A percentile compares a stretch with the other conserved stretches of the same genome.
Evolutionary conservation across 2,329 filamentous ascomycete species (phyloP).

Genomic region (Geosmithia putterillii): DNA sequence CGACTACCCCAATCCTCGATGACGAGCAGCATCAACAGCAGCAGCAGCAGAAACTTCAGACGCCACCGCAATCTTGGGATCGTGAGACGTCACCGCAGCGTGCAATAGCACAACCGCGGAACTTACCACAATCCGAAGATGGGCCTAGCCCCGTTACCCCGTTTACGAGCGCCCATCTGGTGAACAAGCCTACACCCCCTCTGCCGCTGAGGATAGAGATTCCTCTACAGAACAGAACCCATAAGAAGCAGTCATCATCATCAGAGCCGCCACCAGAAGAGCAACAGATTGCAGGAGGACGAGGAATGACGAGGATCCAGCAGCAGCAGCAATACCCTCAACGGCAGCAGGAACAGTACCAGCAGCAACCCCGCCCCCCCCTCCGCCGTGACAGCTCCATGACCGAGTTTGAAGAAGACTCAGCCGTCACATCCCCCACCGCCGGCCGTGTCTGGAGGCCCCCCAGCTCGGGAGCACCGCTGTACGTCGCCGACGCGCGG

Average conservation of each 20-base stretch:
- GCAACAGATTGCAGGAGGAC: background rate
- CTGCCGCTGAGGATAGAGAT: constrained; percentile 16
- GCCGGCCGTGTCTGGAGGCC: constrained; percentile 37
- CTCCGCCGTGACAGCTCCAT: constrained; percentile 34
- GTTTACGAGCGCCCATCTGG: too few species aligned
- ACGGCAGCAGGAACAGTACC: background rate
- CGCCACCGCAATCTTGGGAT: too few species aligned
- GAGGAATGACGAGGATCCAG: too few species aligned
- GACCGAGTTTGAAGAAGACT: constrained; percentile 40
- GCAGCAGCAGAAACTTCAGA: too few species aligned
- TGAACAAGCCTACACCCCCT: constrained; percentile 3
- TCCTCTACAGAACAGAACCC: constrained; percentile 7
- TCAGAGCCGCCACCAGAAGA: background rate
- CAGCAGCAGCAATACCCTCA: too few species aligned
- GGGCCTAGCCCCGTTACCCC: too few species aligned
- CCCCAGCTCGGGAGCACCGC: constrained; percentile 30
- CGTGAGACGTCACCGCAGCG: too few species aligned
- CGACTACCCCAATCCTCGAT: constrained; percentile 2
- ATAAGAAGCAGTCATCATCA: background rate
- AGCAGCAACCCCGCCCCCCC: too few species aligned
- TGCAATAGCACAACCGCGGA: too few species aligned
- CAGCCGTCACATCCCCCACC: constrained; percentile 15
- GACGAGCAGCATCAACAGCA: constrained; percentile 1
- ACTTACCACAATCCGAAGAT: too few species aligned
- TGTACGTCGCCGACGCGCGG: constrained; percentile 37